Percentiles rank a stretch among this genome's conserved stretches.
These are phyloP conservation scores for Hebeloma cylindrosporum DNA, from an alignment of 768 basidiomycete species.

Conservation along the genomic window DNA sequence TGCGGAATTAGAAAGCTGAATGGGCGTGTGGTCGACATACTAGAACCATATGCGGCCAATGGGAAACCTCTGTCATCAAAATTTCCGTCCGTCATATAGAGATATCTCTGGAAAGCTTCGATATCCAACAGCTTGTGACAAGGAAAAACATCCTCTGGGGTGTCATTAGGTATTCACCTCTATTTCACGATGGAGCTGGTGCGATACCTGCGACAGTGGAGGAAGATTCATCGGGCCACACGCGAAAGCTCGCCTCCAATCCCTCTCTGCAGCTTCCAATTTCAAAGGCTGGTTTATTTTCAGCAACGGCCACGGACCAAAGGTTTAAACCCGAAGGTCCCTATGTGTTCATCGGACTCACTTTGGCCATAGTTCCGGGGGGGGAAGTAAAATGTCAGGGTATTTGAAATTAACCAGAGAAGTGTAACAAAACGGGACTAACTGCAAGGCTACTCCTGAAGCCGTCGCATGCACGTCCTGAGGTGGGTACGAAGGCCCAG, in stretches of 20 bases:
- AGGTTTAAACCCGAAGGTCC: not conserved
- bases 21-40: constrained; percentile 8
- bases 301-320: constrained; percentile 12
- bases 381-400: no score
- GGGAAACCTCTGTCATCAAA: constrained; percentile 15
- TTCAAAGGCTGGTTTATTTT: constrained; percentile 21
- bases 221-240: constrained; percentile 10
- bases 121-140: not conserved
- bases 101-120: not conserved
- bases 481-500: no score
- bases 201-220: constrained; percentile 9
- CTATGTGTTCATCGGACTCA: no score
- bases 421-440: no score
- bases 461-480: no score
- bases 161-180: no score
- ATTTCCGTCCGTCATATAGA: constrained; percentile 13
- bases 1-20: constrained; percentile 7
- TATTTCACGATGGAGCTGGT: no score
- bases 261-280: constrained; percentile 6
- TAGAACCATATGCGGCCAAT: constrained; percentile 14
- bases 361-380: no score
- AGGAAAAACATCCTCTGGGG: no score
- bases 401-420: no score
- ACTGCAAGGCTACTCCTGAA: no score
- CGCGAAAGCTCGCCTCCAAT: constrained; percentile 8